Base-by-base conservation (phyloP, 805 yeast species). In the Saitoella complicata region DNA sequence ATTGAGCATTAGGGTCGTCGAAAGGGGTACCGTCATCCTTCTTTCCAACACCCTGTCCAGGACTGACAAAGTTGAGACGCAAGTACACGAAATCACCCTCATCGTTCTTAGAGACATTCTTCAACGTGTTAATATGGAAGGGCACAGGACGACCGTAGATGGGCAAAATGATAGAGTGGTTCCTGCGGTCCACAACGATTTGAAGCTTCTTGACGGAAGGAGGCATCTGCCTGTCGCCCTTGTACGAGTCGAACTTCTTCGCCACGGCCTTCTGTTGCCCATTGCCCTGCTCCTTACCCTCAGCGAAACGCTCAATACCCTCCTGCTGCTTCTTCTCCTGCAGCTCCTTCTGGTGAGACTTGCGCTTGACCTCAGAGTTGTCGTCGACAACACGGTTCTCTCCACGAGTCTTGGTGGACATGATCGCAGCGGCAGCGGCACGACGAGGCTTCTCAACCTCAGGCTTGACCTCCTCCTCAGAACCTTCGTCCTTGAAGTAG, bases 121-220 rank as follows among this genome's bases (percentile, higher is more conserved):
- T 88, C 66, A 82, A 87, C 4, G 96, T 70, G 60, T 85, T 85
- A 58, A 88, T 86, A 61, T 88, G 98, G 70, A 91, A 88, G 29
- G 98, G 98, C 43, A 91, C 97, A 1, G 97, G 96, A 56, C 97
- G 73, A 50, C 98, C 98, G 56, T 80, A 75, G 47, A 88, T 80
- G 43, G 98, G 98, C 47, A 88, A 66, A 49, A 88, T 75, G 45
- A 88, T 80, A 1, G 96, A 82, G 63, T 87, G 95, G 46, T 81
- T 73, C 56, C 82, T 84, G 59, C 75, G 70, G 60, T 88, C 98
- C 46, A 91, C 86, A 59, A 80, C 87, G 48, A 88, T 76, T 58
- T 78, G 78, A 60, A 91, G 69, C 59, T 87, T 95, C 55, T 78
- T 75, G 12, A 86, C 93, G 54, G 73, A 73, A 35, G 68, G 64